Evolutionary conservation across 176 grass and related monocot genomes (phyloP), one percentile per base, ranked within the genome.

Genomic region (Urochloa ruziziensis): DNA sequence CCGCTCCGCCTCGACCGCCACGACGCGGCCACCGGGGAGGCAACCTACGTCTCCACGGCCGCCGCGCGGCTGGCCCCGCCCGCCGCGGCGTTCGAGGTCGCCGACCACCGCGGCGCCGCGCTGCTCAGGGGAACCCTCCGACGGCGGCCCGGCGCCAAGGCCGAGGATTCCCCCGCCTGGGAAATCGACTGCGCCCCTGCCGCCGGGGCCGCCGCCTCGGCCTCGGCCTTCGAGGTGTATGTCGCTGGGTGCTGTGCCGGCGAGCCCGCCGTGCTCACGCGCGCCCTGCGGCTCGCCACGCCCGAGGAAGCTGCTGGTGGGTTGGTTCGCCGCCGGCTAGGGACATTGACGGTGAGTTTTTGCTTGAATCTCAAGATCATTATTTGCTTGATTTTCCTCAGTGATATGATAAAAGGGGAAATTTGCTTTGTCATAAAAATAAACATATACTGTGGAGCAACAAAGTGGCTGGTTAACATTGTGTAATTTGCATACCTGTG

Each of bases 21-120:
- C 51, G 91, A 98, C 78, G 76, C 62, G 2, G 79, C 43, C n/a
- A 71, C 87, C 12, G 91, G 82, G 25, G 96, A 93, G 83, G 91
- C 85, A 53, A 98, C 93, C 57, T 98, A 95, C 47, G 89, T 98
- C 1, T 89, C 86, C 56, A 98, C 93, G 12, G 89, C 83, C 4
- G 35, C 86, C 12, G 79, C 89, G 2, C 47, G 82, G 16, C 82
- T 98, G 4, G 6, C 86, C 67, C 89, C 83, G 6, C 91, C 92
- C 2, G 60, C 82, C 5, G 80, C 79, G n/a, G 62, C 85, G 61
- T 95, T 95, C 68, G 87, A 85, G 72, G 93, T 98, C 28, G 82
- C 86, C 18, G 96, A 98, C 57, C 92, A 98, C 54, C 58, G 57
- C 29, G 91, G 89, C 74, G 90, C 63, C 42, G 19, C 89, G 40